Percentiles rank a stretch among this genome's conserved stretches.
Evolutionary conservation across 2,329 filamentous ascomycete species (phyloP).

Genomic region (Lachnellula willkommii): DNA sequence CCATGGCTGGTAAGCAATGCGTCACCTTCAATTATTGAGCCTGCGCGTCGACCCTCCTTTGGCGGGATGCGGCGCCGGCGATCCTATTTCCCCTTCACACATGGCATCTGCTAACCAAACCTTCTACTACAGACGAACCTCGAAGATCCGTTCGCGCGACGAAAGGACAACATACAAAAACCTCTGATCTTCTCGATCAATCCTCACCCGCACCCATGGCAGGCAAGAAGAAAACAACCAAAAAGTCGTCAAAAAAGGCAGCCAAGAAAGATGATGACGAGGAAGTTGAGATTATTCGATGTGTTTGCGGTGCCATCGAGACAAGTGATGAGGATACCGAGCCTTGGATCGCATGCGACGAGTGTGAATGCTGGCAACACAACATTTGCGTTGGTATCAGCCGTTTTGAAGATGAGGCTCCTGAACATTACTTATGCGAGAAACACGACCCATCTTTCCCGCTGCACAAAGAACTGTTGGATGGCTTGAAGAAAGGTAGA

Average conservation of each 20-base stretch:
- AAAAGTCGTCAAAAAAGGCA: constrained; percentile 51
- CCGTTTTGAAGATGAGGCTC: constrained; percentile 67
- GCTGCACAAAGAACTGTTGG: constrained; percentile 68
- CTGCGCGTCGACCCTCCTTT: not conserved
- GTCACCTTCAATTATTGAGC: constrained; percentile 36
- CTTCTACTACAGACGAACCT: constrained; percentile 59
- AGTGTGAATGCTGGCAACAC: constrained; percentile 92
- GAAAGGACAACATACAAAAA: constrained; percentile 91
- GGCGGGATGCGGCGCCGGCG: not conserved
- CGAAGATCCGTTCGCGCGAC: constrained; percentile 92
- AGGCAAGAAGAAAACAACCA: constrained; percentile 44
- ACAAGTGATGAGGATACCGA: constrained; percentile 81
- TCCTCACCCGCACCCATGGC: constrained; percentile 35
- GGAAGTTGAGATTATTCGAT: constrained; percentile 69
- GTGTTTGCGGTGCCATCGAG: constrained; percentile 83
- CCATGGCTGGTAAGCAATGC: constrained; percentile 56
- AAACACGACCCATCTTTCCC: constrained; percentile 71
- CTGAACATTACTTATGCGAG: constrained; percentile 89
- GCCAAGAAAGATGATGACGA: constrained; percentile 42
- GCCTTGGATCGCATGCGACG: constrained; percentile 94
- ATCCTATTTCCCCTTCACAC: not conserved
- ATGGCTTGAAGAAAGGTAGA: constrained; percentile 72
- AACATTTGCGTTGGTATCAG: constrained; percentile 90
- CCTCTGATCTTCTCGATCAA: constrained; percentile 69
- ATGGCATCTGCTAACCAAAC: constrained; percentile 18